These are phyloP conservation scores for Entamoeba invadens DNA, from an alignment of 208 protist species.

Conservation along the genomic window DNA sequence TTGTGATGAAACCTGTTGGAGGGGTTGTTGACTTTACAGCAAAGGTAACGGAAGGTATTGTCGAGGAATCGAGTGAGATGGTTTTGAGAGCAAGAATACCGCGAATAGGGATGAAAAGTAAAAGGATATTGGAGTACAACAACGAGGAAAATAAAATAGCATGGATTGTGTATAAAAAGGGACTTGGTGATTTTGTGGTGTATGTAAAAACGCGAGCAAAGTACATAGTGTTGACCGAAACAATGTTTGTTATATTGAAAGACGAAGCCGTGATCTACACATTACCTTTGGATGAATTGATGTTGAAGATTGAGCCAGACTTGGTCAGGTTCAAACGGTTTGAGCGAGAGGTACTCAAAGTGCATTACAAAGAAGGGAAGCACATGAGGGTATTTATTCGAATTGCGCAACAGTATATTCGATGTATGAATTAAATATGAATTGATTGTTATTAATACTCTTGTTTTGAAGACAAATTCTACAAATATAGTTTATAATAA, in stretches of 20 bases:
- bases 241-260: not conserved
- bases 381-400: not conserved
- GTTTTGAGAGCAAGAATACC: not conserved
- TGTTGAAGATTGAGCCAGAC: not conserved
- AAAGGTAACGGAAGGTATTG: conserved; percentile 2
- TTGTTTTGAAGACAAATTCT: no score
- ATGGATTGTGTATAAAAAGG: not conserved
- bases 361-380: not conserved
- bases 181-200: not conserved
- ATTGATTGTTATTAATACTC: no score
- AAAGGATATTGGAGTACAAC: not conserved
- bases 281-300: not conserved
- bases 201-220: not conserved
- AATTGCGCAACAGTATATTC: not conserved
- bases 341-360: not conserved
- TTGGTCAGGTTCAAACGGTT: not conserved
- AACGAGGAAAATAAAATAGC: not conserved
- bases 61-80: not conserved
- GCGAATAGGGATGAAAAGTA: not conserved
- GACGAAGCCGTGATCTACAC: not conserved
- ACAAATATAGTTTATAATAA: no score
- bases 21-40: conserved; percentile 5
- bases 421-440: not conserved
- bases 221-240: not conserved
- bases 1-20: conserved; percentile 6